Percentiles rank a stretch among this genome's conserved stretches.
phyloP scores from a whole-genome alignment of 2,329 filamentous ascomycete species.

The Chrysosporium keratinophilum region DNA sequence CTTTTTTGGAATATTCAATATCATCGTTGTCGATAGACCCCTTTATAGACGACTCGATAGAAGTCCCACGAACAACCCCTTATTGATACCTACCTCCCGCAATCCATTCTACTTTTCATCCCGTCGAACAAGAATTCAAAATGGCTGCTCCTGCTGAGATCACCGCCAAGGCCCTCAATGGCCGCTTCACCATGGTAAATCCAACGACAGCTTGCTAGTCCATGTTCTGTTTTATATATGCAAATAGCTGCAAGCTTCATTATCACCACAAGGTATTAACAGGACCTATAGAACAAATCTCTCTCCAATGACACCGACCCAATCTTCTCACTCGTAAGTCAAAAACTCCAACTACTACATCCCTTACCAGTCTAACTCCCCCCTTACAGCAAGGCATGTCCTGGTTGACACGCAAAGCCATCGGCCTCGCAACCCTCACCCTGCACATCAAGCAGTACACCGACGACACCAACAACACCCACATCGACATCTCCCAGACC shows the following conservation, averaged over 20 bases:
- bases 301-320: constrained; percentile 60
- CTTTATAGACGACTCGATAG: no score
- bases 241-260: constrained; percentile 1
- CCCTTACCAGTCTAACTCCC: neutral
- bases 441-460: constrained; percentile 48
- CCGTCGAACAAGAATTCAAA: constrained; percentile 7
- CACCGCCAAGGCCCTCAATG: constrained; percentile 57
- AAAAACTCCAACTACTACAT: neutral
- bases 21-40: no score
- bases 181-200: constrained; percentile 59
- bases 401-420: constrained; percentile 62
- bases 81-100: neutral
- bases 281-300: constrained; percentile 54
- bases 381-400: constrained; percentile 51
- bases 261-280: constrained; percentile 2
- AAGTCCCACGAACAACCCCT: neutral
- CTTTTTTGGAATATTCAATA: no score
- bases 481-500: constrained; percentile 63
- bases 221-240: neutral
- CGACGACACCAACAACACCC: constrained; percentile 44
- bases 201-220: neutral
- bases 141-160: constrained; percentile 64
- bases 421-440: constrained; percentile 58
- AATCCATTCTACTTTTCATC: neutral
- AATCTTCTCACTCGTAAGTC: constrained; percentile 51